phyloP scores from a whole-genome alignment of 225 moss, liverwort and hornwort species.

The Neckera pumila region DNA sequence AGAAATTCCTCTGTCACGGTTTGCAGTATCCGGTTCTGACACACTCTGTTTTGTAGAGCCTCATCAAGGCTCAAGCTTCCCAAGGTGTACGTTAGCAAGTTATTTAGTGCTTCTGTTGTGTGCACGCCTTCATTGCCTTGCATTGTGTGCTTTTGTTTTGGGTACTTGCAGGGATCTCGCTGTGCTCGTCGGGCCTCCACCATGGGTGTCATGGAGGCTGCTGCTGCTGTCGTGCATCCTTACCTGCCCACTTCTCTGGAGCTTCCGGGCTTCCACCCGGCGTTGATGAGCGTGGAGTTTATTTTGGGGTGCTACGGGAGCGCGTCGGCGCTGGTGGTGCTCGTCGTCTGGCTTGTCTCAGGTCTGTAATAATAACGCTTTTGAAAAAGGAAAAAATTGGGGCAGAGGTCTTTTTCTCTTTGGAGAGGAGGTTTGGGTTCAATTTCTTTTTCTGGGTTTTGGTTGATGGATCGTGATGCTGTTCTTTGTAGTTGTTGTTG shows the following conservation, averaged over 20 bases:
- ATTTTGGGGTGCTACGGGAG: conserved; percentile 44
- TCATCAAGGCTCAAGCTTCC: neutral
- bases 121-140: neutral
- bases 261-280: conserved; percentile 69
- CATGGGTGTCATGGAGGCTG: neutral
- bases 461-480: neutral
- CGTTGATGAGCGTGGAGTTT: conserved; percentile 30
- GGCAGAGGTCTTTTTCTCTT: neutral
- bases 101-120: neutral
- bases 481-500: neutral
- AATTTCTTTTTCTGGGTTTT: neutral
- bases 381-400: neutral
- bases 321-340: conserved; percentile 29
- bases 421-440: neutral
- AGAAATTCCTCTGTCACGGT: neutral
- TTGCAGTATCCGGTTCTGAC: neutral
- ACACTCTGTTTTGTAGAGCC: neutral
- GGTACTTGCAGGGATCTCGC: neutral
- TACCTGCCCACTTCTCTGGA: conserved; percentile 56
- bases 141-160: neutral
- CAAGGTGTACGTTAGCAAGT: too few relatives aligned
- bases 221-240: conserved; percentile 22
- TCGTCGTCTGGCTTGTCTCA: conserved; percentile 48
- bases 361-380: neutral
- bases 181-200: neutral